Percentiles rank a stretch among this genome's conserved stretches.
Evolutionary conservation across 2,329 filamentous ascomycete genomes (phyloP).

Genomic region (Coniosporium tulheliwenetii): DNA sequence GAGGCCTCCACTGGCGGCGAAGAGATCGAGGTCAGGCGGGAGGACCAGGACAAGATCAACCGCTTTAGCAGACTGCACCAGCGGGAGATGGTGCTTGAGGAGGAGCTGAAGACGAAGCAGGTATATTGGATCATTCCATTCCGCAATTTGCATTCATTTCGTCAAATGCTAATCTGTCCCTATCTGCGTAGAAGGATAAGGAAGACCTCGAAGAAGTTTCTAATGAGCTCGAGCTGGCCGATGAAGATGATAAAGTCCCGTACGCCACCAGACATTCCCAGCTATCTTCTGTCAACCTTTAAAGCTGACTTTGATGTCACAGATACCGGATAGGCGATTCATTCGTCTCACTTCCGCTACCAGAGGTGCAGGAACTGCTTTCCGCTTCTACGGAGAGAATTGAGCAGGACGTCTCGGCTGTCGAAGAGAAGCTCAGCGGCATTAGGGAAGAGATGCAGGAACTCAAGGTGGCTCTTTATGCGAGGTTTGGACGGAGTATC

Average conservation of each 20-base stretch:
- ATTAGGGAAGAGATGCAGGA: constrained; percentile 77
- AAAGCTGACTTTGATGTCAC: constrained; percentile 3
- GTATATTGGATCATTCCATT: constrained; percentile 31
- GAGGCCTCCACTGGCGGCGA: constrained; percentile 58
- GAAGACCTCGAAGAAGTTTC: constrained; percentile 92
- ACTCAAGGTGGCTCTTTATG: constrained; percentile 85
- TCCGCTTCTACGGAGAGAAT: constrained; percentile 53
- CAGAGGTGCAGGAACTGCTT: constrained; percentile 78
- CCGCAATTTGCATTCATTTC: neutral
- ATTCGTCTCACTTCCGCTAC: constrained; percentile 73
- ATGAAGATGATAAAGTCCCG: constrained; percentile 89
- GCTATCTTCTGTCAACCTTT: neutral
- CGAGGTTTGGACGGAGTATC: constrained; percentile 89
- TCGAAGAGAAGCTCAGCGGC: constrained; percentile 62
- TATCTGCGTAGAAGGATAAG: constrained; percentile 67
- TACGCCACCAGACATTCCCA: constrained; percentile 30
- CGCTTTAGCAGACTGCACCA: constrained; percentile 90
- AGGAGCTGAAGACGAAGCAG: constrained; percentile 64
- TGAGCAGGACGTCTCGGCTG: constrained; percentile 55
- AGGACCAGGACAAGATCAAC: constrained; percentile 99
- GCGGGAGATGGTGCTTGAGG: constrained; percentile 62
- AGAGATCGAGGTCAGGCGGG: constrained; percentile 84
- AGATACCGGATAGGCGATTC: constrained; percentile 96
- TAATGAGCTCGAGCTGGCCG: constrained; percentile 80
- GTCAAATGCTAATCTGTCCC: constrained; percentile 1